A percentile compares a stretch with the other conserved stretches of the same genome.
Conservation (phyloP, 495 filamentous ascomycete genomes). For the Penicillium lagena region DNA sequence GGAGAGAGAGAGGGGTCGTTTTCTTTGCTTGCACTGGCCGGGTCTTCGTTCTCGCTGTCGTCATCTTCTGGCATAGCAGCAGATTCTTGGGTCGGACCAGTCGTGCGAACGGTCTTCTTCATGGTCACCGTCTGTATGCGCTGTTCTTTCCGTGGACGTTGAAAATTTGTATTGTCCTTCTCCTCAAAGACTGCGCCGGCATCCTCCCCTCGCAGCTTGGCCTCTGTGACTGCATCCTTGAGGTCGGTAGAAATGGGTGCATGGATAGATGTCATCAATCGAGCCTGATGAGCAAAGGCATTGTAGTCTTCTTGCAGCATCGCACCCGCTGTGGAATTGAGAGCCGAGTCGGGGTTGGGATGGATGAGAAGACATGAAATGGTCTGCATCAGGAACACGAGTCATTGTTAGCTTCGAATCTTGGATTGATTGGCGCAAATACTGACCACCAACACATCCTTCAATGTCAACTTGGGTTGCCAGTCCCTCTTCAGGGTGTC, state of each 20-base stretch:
- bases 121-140: conserved; percentile 18
- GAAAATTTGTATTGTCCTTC: conserved; percentile 9
- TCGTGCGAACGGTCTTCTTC: conserved; percentile 13
- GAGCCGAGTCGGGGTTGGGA: conserved; percentile 64
- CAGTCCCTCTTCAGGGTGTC: conserved; percentile 70
- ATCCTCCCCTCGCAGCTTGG: conserved; percentile 56
- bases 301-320: conserved; percentile 58
- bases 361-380: conserved; percentile 68
- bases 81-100: not conserved
- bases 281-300: conserved; percentile 54
- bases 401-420: not conserved
- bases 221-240: conserved; percentile 42
- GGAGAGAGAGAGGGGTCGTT: conserved; percentile 44
- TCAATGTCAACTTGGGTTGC: conserved; percentile 51
- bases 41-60: conserved; percentile 27
- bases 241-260: conserved; percentile 46
- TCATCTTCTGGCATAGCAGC: conserved; percentile 2
- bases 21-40: conserved; percentile 36
- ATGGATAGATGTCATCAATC: conserved; percentile 62
- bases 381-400: conserved; percentile 29
- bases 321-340: conserved; percentile 59
- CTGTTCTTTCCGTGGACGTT: conserved; percentile 18
- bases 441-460: conserved; percentile 56
- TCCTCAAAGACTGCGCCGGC: conserved; percentile 16
- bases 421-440: not conserved